Base-by-base conservation (phyloP, 306 rosid genomes). In the Pyrus communis region DNA sequence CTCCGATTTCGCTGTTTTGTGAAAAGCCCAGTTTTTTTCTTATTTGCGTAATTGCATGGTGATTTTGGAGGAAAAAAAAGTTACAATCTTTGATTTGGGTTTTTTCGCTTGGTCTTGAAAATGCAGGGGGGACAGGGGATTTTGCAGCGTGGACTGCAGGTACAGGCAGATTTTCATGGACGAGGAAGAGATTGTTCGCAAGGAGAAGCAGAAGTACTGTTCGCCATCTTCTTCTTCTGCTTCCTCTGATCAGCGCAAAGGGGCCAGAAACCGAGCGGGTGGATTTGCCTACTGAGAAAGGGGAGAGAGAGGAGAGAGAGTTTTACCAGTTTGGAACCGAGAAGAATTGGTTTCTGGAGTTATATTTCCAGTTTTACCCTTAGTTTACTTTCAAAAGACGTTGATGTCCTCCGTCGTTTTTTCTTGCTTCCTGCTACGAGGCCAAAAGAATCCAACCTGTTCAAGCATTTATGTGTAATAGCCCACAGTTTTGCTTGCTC, bases 61-160 rank as follows among this genome's bases (percentile, higher is more conserved):
- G 66, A 15, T 43, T 80, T 28, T 3, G 43, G 13, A 30, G 6
- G 9, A 12, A 61, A 4, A 4, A 60, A 64, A 64, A 31, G 22
- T 9, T 0, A 4, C 75, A 38, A 65, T 28, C n/a, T 67, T 73
- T 70, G 72, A 5, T 8, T 13, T 70, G 27, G 18, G 25, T 19
- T 46, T n/a, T 69, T 19, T 65, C 57, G 7, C 27, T 18, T 35
- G 38, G 27, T n/a, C 33, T 58, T 64, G 40, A 42, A 61, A 63
- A 57, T 73, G 80, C 80, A 92, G 99, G 79, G 99, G 99, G 38
- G 97, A 96, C 75, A 87, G 70, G 82, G 98, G 92, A 1, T 92
- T 96, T 67, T 96, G 97, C 71, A 96, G 99, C 80, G 98, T 83
- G 87, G 99, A 92, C 81, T 96, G 98, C 82, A 84, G 97, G 79